phyloP scores from a whole-genome alignment of 805 yeast genomes.

The Wilhelminamyces savonicus region DNA sequence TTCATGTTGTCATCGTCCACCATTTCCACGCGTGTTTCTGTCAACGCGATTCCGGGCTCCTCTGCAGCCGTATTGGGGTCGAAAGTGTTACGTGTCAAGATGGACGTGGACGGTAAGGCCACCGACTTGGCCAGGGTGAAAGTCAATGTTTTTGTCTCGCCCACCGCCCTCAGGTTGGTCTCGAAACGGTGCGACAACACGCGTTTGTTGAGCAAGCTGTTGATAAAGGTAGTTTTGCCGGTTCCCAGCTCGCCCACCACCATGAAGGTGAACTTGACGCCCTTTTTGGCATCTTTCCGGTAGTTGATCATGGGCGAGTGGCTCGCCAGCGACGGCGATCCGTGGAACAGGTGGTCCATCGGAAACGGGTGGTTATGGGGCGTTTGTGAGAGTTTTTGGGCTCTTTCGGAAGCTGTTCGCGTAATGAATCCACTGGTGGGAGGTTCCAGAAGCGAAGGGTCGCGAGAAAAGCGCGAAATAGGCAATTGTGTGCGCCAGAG shows the following conservation, averaged over 20 bases:
- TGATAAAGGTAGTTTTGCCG: slow-evolving; percentile 73
- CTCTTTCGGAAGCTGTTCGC: no score
- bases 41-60: slow-evolving; percentile 73
- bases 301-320: slow-evolving; percentile 43
- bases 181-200: slow-evolving; percentile 56
- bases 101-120: slow-evolving; percentile 46
- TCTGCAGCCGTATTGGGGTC: slow-evolving; percentile 53
- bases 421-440: no score
- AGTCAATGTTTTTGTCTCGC: slow-evolving; percentile 45
- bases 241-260: slow-evolving; percentile 70
- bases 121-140: slow-evolving; percentile 55
- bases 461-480: no score
- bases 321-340: slow-evolving; percentile 19
- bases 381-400: no score
- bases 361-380: no score
- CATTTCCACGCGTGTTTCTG: slow-evolving; percentile 58
- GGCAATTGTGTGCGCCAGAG: no score
- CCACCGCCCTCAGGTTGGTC: slow-evolving; percentile 15
- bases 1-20: slow-evolving; percentile 54
- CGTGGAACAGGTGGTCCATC: no score
- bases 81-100: slow-evolving; percentile 50
- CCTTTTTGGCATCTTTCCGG: slow-evolving; percentile 65
- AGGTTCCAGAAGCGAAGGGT: no score
- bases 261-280: slow-evolving; percentile 68
- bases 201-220: slow-evolving; percentile 57